These are phyloP conservation scores for Eucalyptus urophylla DNA, from an alignment of 345 rosid genomes.

Conservation along the genomic window DNA sequence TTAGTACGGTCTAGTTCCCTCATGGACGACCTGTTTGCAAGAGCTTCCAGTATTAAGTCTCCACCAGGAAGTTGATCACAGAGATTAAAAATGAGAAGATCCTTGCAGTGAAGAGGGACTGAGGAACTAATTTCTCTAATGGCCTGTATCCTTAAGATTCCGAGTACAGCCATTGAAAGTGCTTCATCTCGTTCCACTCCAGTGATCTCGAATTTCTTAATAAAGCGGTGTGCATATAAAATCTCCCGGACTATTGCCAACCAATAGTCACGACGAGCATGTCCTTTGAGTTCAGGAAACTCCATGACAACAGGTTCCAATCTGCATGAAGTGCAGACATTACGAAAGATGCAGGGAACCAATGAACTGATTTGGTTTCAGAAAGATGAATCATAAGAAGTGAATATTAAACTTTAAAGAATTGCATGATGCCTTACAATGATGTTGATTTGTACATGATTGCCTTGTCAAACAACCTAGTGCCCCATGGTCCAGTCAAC, in stretches of 20 bases:
- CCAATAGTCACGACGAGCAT: slow-evolving; percentile 93
- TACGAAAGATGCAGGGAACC: not conserved
- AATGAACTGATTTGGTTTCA: not conserved
- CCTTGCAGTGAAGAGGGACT: slow-evolving; percentile 19
- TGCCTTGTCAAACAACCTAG: slow-evolving; percentile 95
- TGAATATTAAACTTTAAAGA: not conserved
- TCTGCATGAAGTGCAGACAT: slow-evolving; percentile 28
- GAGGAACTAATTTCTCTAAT: slow-evolving; percentile 50
- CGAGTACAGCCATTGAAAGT: slow-evolving; percentile 81
- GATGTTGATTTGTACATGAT: slow-evolving; percentile 74
- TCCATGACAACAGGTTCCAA: slow-evolving; percentile 85
- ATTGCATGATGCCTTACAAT: slow-evolving; percentile 45
- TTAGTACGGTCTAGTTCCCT: slow-evolving; percentile 39
- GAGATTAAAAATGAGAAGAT: slow-evolving; percentile 79
- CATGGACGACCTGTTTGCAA: slow-evolving; percentile 53
- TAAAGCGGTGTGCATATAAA: slow-evolving; percentile 57
- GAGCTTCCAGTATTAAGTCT: slow-evolving; percentile 79
- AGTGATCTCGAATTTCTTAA: slow-evolving; percentile 49
- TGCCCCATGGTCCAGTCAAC: slow-evolving; percentile 98
- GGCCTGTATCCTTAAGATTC: slow-evolving; percentile 77
- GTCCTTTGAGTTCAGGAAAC: slow-evolving; percentile 96
- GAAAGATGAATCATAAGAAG: not conserved
- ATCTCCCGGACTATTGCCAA: slow-evolving; percentile 69
- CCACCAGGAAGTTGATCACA: slow-evolving; percentile 98
- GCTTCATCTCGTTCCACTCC: slow-evolving; percentile 64